These are phyloP conservation scores for Micractinium conductrix DNA, from an alignment of 139 green algal species.

Conservation along the genomic window DNA sequence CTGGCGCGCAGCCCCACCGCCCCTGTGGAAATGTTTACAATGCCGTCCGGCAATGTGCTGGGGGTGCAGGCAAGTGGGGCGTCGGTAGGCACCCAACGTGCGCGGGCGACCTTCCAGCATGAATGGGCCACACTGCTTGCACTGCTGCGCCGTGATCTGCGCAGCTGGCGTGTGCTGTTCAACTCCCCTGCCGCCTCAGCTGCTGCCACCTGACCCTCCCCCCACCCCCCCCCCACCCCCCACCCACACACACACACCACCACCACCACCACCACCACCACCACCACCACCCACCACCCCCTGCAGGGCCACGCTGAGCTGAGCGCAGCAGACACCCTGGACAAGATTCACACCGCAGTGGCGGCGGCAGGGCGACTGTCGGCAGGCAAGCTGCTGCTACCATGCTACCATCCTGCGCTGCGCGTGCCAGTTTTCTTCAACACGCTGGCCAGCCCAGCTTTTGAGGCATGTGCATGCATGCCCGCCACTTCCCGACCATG, in stretches of 20 bases:
- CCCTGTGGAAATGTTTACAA: background rate
- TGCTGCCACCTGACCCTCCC: background rate
- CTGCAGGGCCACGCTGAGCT: slow-evolving; percentile 12
- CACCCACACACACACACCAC: background rate
- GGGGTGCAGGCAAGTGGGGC: background rate
- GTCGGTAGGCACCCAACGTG: background rate
- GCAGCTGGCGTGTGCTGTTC: background rate
- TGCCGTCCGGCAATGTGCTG: background rate
- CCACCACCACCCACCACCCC: background rate
- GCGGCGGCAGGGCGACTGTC: background rate
- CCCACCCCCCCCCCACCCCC: no score
- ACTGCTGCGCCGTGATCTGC: background rate
- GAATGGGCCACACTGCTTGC: background rate
- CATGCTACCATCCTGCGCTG: background rate
- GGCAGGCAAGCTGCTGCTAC: background rate
- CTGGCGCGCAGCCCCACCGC: background rate
- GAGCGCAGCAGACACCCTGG: background rate
- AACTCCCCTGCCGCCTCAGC: background rate
- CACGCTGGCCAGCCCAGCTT: background rate
- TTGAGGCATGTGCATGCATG: background rate
- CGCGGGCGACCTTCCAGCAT: background rate
- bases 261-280: no score
- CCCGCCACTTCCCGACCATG: background rate
- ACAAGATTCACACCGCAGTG: background rate
- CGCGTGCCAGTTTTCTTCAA: background rate